Conservation (phyloP, 345 rosid genomes). For the Mercurialis annua region DNA sequence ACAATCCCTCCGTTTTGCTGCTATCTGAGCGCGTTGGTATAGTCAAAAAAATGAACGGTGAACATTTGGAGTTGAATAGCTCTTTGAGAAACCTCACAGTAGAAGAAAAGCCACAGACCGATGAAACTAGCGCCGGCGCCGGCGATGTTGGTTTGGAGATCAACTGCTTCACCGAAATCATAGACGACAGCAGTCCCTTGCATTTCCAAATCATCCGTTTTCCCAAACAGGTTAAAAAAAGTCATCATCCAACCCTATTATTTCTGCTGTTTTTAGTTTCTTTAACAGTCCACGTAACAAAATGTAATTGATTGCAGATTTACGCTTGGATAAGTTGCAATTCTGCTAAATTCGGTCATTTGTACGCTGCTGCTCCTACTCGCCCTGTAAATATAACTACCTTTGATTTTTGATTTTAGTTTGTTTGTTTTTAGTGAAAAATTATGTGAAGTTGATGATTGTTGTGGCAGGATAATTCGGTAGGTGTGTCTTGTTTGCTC, state of each 20-base stretch:
- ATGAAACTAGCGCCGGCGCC: not conserved
- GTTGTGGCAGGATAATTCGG: constrained; percentile 50
- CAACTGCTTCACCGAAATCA: constrained; percentile 59
- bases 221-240: constrained; percentile 50
- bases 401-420: not conserved
- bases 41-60: not conserved
- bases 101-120: not conserved
- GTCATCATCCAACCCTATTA: not conserved
- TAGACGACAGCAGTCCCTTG: constrained; percentile 60
- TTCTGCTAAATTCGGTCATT: constrained; percentile 62
- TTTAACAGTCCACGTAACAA: not conserved
- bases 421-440: not conserved
- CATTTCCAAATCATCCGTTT: constrained; percentile 74
- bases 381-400: constrained; percentile 73
- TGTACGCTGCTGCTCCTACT: constrained; percentile 83
- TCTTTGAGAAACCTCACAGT: constrained; percentile 3
- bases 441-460: not conserved
- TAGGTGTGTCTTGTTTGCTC: constrained; percentile 66
- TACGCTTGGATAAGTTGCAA: constrained; percentile 83
- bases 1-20: not conserved
- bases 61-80: not conserved
- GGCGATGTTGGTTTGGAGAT: constrained; percentile 39
- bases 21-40: too few species aligned
- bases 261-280: too few species aligned
- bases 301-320: constrained; percentile 34